Evolutionary conservation across 208 protist species (phyloP).

Genomic region (Acanthamoeba healyi): DNA sequence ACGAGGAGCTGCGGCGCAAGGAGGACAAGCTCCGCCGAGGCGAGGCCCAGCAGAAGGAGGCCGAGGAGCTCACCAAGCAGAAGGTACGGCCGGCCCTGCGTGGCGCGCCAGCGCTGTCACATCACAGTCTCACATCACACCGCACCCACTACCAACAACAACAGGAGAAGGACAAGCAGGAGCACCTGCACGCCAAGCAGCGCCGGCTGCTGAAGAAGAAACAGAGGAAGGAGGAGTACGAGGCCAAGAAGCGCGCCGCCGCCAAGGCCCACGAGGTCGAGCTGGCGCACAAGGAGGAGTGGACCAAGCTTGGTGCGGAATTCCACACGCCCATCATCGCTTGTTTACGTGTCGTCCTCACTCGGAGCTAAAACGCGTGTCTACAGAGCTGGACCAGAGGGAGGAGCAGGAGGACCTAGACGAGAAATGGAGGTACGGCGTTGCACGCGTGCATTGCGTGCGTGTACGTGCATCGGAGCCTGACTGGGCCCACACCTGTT

Average conservation of each 20-base stretch:
- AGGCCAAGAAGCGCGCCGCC: conserved; percentile 29
- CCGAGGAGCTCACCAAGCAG: conserved; percentile 25
- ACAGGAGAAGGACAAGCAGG: conserved; percentile 48
- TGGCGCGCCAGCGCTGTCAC: no score
- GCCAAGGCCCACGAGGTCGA: not conserved
- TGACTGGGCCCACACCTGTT: no score
- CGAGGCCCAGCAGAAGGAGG: not conserved
- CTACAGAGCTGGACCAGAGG: not conserved
- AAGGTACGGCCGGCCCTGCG: no score
- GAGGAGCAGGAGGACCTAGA: conserved; percentile 8
- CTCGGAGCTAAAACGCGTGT: not conserved
- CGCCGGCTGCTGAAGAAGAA: conserved; percentile 30
- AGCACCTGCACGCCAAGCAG: conserved; percentile 3
- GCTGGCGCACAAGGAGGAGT: conserved; percentile 12
- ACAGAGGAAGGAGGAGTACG: conserved; percentile 24
- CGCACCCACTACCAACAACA: no score
- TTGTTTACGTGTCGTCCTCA: not conserved
- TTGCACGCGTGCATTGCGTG: no score
- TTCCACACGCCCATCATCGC: not conserved
- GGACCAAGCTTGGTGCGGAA: not conserved
- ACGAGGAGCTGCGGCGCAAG: conserved; percentile 19
- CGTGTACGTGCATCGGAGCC: no score
- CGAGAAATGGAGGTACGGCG: conserved; percentile 48
- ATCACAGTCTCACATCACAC: no score
- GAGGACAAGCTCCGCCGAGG: conserved; percentile 7